Percentiles rank a stretch among this genome's conserved stretches.
These are phyloP conservation scores for Neofusicoccum cordaticola DNA, from an alignment of 2,329 filamentous ascomycete species.

Conservation along the genomic window DNA sequence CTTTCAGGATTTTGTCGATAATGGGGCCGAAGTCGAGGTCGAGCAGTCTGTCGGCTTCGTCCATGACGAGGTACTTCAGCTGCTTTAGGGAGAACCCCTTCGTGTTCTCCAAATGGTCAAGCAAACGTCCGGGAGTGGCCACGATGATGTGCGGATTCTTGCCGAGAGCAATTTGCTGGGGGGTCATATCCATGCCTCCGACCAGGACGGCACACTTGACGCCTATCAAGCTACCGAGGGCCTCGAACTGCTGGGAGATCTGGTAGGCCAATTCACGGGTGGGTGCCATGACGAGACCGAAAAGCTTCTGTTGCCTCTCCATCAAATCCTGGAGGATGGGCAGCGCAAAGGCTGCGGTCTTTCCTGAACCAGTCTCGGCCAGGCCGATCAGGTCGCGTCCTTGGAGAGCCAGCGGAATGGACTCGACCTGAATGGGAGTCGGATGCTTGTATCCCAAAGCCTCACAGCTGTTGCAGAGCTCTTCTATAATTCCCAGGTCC, in stretches of 20 bases:
- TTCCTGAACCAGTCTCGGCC: slow-evolving; percentile 92
- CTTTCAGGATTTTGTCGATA: slow-evolving; percentile 89
- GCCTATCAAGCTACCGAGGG: slow-evolving; percentile 81
- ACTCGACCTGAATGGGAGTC: slow-evolving; percentile 83
- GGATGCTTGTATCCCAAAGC: slow-evolving; percentile 78
- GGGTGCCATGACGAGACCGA: slow-evolving; percentile 85
- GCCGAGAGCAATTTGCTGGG: slow-evolving; percentile 85
- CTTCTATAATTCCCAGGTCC: slow-evolving; percentile 76
- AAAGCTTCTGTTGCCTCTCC: slow-evolving; percentile 80
- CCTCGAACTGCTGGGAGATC: slow-evolving; percentile 84
- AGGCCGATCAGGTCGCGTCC: slow-evolving; percentile 87
- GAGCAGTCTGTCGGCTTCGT: slow-evolving; percentile 87
- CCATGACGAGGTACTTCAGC: slow-evolving; percentile 88
- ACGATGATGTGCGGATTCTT: slow-evolving; percentile 95
- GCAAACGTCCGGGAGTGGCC: slow-evolving; percentile 81
- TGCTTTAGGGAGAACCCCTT: slow-evolving; percentile 85
- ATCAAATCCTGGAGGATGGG: slow-evolving; percentile 88
- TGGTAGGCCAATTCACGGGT: slow-evolving; percentile 92
- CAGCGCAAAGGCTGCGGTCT: slow-evolving; percentile 91
- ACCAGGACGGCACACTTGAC: slow-evolving; percentile 83
- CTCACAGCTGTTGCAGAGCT: slow-evolving; percentile 84
- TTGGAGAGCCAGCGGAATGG: slow-evolving; percentile 77
- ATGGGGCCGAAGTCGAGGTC: slow-evolving; percentile 93
- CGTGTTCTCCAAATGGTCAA: slow-evolving; percentile 94
- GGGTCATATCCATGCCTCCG: slow-evolving; percentile 93